Evolutionary conservation across 1,139 yeast genomes (phyloP), one percentile per base, ranked within the genome.

Genomic region (Magnusiomyces tetraspermus): DNA sequence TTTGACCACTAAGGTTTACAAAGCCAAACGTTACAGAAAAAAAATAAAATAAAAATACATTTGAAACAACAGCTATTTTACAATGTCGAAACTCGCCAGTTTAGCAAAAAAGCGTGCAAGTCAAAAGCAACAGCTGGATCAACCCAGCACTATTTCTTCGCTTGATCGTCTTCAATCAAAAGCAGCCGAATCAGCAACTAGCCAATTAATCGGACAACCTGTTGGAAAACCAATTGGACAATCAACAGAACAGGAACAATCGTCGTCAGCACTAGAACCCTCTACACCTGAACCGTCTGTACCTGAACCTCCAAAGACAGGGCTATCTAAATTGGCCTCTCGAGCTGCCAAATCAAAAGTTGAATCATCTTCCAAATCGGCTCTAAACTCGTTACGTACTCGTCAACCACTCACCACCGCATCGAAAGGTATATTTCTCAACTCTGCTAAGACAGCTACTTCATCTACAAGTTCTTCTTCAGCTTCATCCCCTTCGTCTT

Each of bases 31-130:
- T n/a, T n/a, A n/a, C n/a, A n/a, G n/a, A n/a, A n/a, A n/a, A n/a
- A n/a, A n/a, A n/a, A n/a, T n/a, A n/a, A n/a, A n/a, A n/a, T n/a
- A n/a, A n/a, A n/a, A n/a, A n/a, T n/a, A n/a, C n/a, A n/a, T n/a
- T n/a, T n/a, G n/a, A n/a, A n/a, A n/a, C n/a, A n/a, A n/a, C n/a
- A n/a, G n/a, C n/a, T n/a, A n/a, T n/a, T n/a, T n/a, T n/a, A 24
- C 11, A 10, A 52, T 52, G 55, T 54, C 57, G 3, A 54, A 54
- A 47, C 54, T 54, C 28, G 52, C 57, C 17, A 36, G 49, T 2
- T 41, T 54, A 2, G 57, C 57, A 10, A 52, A 54, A 45, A 38
- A 46, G 26, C 31, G 57, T 17, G 52, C 56, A 17, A 48, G 46
- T 24, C 43, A 44, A 23, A 54, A 50, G 21, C 51, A 51, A 15